These are phyloP conservation scores for Quercus ilex DNA, from an alignment of 306 rosid species.

Conservation along the genomic window DNA sequence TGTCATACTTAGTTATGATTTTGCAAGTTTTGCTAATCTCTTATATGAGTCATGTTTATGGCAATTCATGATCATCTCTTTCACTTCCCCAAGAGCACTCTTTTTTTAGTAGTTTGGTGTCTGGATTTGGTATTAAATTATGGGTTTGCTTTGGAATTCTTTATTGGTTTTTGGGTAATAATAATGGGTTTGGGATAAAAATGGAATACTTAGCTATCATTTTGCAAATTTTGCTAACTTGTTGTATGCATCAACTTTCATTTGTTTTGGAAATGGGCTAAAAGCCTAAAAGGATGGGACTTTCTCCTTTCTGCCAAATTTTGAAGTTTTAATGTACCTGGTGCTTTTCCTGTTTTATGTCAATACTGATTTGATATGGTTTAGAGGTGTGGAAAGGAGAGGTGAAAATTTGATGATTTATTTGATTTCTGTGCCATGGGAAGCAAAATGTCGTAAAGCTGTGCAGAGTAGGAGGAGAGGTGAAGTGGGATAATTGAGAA, in stretches of 20 bases:
- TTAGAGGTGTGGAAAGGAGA: background rate
- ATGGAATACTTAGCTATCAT: background rate
- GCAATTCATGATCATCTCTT: too few species aligned
- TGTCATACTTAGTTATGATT: too few species aligned
- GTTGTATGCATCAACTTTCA: background rate
- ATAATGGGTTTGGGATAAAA: background rate
- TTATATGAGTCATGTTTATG: too few species aligned
- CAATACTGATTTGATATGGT: background rate
- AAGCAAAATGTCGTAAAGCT: background rate
- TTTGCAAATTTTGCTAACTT: background rate
- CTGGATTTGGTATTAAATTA: constrained; percentile 21
- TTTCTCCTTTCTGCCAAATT: background rate
- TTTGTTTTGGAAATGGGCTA: background rate
- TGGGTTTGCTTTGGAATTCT: constrained; percentile 20
- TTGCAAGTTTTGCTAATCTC: too few species aligned
- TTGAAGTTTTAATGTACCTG: background rate
- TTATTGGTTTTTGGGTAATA: background rate
- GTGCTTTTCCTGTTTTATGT: background rate
- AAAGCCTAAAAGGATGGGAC: background rate
- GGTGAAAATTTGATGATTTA: background rate
- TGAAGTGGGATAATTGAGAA: background rate
- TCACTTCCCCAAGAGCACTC: too few species aligned
- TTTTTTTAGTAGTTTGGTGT: background rate
- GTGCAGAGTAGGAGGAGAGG: background rate
- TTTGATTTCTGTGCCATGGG: background rate